Base-by-base conservation (phyloP, 1,284 basidiomycete species). In the Cerrena zonata region DNA sequence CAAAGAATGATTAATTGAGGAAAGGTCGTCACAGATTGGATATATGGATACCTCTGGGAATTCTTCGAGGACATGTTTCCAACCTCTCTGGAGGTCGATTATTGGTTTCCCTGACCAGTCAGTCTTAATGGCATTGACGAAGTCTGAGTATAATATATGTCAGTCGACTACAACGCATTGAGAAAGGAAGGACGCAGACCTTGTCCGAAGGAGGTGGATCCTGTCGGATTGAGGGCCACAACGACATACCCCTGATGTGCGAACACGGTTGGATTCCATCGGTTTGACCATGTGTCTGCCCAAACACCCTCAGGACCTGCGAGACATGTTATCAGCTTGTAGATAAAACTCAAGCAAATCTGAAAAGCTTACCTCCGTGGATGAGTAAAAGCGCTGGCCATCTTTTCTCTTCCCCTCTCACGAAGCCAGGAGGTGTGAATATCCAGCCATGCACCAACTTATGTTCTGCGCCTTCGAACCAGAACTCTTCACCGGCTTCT, bases 51-150 rank as follows among this genome's bases (percentile, higher is more conserved):
- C n/a, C n/a, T 91, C 86, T 2, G 89, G 86, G 63, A 82, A 87
- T 47, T 76, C 69, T 1, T 84, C 69, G 44, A 93, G 69, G 13
- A 82, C 76, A 59, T 86, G 73, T 52, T 86, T 78, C 80, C 86
- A 91, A 2, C 91, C 91, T 4, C 82, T 80, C 43, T 77, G 74
- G 55, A 94, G 69, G 64, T 94, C 91, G 42, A 80, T 79, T 60
- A 89, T 93, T 1, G 93, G 93, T 56, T 84, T 89, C 51, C 89
- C 89, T 58, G 90, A 91, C 89, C 90, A 92, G 57, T 91, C 82
- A 58, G 79, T 75, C 2, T 79, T 72, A 59, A 91, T 89, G 2
- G 79, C 84, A 64, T 94, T 87, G 19, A 86, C 89, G 52, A 96
- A 82, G 22, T 86, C 89, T 89, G 52, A 13, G 15, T 19, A 42